Evolutionary conservation across 345 rosid species (phyloP).

Genomic region (Lepidium africanum): DNA sequence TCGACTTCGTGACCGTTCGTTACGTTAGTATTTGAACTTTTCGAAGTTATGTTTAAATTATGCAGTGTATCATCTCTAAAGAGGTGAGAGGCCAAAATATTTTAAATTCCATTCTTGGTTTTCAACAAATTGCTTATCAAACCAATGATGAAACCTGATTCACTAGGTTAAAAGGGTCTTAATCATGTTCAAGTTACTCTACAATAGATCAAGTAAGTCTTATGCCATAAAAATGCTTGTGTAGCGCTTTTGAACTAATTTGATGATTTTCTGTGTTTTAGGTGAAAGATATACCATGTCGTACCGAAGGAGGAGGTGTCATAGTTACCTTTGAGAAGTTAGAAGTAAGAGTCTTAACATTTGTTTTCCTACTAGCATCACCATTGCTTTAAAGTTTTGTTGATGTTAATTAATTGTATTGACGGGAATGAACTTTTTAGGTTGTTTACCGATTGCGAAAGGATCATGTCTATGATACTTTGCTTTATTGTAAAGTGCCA

Average conservation of each 20-base stretch:
- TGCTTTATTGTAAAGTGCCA: conserved; percentile 77
- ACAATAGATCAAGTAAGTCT: conserved; percentile 66
- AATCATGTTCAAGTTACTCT: conserved; percentile 84
- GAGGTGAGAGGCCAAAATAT: too few relatives aligned
- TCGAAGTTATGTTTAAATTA: too few relatives aligned
- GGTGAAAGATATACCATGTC: conserved; percentile 93
- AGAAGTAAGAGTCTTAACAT: conserved; percentile 38
- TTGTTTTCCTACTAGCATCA: neutral
- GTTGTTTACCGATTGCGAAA: conserved; percentile 77
- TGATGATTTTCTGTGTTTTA: conserved; percentile 3
- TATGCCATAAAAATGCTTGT: neutral
- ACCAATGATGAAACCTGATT: too few relatives aligned
- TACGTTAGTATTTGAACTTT: too few relatives aligned
- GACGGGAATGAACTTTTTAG: conserved; percentile 24
- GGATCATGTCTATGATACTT: conserved; percentile 73
- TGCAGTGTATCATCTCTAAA: too few relatives aligned
- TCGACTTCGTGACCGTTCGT: too few relatives aligned
- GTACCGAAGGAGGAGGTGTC: conserved; percentile 83
- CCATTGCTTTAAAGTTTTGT: neutral
- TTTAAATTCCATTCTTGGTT: too few relatives aligned
- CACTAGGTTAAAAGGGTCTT: too few relatives aligned
- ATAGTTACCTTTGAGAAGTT: conserved; percentile 92
- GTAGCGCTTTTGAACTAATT: neutral
- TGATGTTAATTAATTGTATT: neutral
- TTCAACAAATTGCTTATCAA: too few relatives aligned